A percentile compares a stretch with the other conserved stretches of the same genome.
Evolutionary conservation across 2,329 filamentous ascomycete species (phyloP).

Genomic region (Pseudogymnoascus sp.): DNA sequence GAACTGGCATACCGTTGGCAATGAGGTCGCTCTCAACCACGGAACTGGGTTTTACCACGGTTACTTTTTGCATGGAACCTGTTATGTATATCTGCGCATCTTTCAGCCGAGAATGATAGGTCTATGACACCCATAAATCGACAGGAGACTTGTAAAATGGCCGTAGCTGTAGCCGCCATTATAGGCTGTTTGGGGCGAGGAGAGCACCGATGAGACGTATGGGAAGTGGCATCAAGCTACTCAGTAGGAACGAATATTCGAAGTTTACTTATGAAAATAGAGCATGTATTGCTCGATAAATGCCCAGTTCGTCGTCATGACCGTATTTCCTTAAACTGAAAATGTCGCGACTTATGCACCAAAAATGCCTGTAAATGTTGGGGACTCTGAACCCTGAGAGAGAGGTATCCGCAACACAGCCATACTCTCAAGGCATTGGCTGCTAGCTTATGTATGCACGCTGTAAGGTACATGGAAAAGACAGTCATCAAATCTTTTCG

Average conservation of each 20-base stretch:
- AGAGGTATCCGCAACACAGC: no score
- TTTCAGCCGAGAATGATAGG: background rate
- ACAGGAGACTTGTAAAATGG: background rate
- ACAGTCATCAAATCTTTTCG: background rate
- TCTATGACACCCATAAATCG: background rate
- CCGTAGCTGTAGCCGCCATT: background rate
- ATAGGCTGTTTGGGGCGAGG: background rate
- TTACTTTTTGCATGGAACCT: background rate
- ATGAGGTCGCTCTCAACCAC: background rate
- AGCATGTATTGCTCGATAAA: background rate
- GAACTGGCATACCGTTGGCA: no score
- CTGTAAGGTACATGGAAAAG: background rate
- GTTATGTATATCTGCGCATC: background rate
- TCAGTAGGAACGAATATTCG: background rate
- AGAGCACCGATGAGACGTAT: background rate
- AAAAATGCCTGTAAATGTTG: background rate
- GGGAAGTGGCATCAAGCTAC: background rate
- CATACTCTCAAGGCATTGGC: background rate
- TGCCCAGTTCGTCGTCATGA: background rate
- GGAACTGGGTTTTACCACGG: background rate
- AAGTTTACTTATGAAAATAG: background rate
- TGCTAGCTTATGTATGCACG: background rate
- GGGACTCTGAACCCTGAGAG: background rate
- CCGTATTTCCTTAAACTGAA: background rate
- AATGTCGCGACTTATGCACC: background rate